Base-by-base conservation (phyloP, 2,329 filamentous ascomycete genomes). In the Tolypocladium capitatum region DNA sequence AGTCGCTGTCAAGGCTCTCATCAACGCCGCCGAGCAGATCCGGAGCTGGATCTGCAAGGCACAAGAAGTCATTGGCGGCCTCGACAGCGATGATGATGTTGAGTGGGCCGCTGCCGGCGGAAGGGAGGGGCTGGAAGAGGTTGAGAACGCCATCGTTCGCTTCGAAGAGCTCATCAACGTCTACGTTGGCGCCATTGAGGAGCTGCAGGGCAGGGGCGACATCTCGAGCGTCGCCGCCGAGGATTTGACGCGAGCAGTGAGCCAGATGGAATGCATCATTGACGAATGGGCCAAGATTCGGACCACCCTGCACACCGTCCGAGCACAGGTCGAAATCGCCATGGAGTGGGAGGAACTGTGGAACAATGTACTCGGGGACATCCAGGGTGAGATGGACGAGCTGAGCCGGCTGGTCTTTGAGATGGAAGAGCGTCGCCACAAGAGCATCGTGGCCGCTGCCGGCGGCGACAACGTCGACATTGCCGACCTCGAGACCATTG, bases 321-420 rank as follows among this genome's bases (percentile, higher is more conserved):
- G 94, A 62, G 78, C 78, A 43, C 91, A 97, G 60, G 91, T 98
- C 18, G 92, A 97, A 65, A 81, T 95, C 49, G 92, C 92, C 43
- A 94, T 97, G 89, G 92, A 98, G 61, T 98, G 91, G 91, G 90
- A 96, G 64, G 90, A 97, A 67, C 73, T 98, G 33, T 97, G 92
- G 91, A 88, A 88, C 57, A 87, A 78, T 53, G 91, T 97, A 3
- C 72, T 98, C 3, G 91, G 90, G 41, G 91, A 97, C 62, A 95
- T 97, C 51, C 86, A 90, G 46, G 81, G 83, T 52, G 92, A 98
- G 67, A 83, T 80, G 66, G 86, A 92, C 53, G 82, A 84, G 41
- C 73, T 94, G 16, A 80, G 78, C 58, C 76, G 85, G 35, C 70
- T 95, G 43, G 86, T 97, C 30, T 97, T 97, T 59, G 90, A 97